These are phyloP conservation scores for Kuraishia capsulata DNA, from an alignment of 805 yeast genomes.

Conservation along the genomic window DNA sequence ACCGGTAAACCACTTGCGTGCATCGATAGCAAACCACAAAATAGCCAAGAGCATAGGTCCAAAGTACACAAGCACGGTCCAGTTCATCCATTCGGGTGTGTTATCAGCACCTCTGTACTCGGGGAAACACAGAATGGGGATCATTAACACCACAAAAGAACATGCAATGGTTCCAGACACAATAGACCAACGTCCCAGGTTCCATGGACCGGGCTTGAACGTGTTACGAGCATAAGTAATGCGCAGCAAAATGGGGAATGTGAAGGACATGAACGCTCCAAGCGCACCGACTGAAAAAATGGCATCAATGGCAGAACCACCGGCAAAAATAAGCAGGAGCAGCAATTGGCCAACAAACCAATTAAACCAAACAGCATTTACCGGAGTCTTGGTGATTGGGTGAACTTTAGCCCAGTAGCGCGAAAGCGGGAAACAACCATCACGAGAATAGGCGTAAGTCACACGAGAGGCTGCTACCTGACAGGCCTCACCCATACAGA, in stretches of 20 bases:
- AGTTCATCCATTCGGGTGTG: slow-evolving; percentile 40
- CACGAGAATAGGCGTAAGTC: slow-evolving; percentile 60
- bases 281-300: slow-evolving; percentile 69
- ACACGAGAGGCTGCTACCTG: slow-evolving; percentile 62
- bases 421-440: slow-evolving; percentile 56
- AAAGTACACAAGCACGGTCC: slow-evolving; percentile 55
- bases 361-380: slow-evolving; percentile 56
- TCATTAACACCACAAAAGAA: slow-evolving; percentile 43
- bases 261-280: slow-evolving; percentile 57
- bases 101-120: slow-evolving; percentile 28
- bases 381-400: slow-evolving; percentile 47
- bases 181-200: slow-evolving; percentile 43
- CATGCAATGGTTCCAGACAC: slow-evolving; percentile 39
- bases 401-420: slow-evolving; percentile 39
- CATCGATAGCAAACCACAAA: slow-evolving; percentile 41
- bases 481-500: slow-evolving; percentile 47
- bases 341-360: slow-evolving; percentile 44
- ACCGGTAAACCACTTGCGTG: slow-evolving; percentile 52
- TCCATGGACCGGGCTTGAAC: slow-evolving; percentile 62
- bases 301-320: slow-evolving; percentile 58
- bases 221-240: slow-evolving; percentile 42
- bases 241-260: slow-evolving; percentile 52
- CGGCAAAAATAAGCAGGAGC: slow-evolving; percentile 51
- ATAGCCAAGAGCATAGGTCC: slow-evolving; percentile 48
- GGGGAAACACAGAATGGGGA: slow-evolving; percentile 55